phyloP scores from a whole-genome alignment of 495 filamentous ascomycete genomes.

The Penicillium ochrochloron region DNA sequence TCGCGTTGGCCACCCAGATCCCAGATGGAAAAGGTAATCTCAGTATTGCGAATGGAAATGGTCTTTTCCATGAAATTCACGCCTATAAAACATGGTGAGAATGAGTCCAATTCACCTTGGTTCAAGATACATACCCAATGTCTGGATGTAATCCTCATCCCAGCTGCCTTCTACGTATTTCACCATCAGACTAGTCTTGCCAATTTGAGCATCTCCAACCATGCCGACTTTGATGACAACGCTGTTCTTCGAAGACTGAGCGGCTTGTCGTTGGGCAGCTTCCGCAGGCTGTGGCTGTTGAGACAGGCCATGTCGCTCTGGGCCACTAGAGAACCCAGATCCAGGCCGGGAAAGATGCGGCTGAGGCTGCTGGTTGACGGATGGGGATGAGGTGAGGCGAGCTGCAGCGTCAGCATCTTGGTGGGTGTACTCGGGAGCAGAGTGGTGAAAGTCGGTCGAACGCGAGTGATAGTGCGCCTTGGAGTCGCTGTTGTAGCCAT shows the following conservation, averaged over 20 bases:
- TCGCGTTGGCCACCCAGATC: slow-evolving; percentile 97
- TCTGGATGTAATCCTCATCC: slow-evolving; percentile 99
- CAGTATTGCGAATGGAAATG: slow-evolving; percentile 98
- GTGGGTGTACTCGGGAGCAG: slow-evolving; percentile 45
- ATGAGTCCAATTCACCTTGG: background rate
- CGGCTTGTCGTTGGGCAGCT: slow-evolving; percentile 43
- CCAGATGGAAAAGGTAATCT: slow-evolving; percentile 99
- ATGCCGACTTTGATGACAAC: slow-evolving; percentile 99
- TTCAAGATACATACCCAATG: slow-evolving; percentile 65
- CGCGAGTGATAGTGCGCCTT: slow-evolving; percentile 50
- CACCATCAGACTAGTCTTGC: slow-evolving; percentile 98
- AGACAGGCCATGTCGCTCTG: slow-evolving; percentile 46
- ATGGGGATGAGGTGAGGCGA: slow-evolving; percentile 45
- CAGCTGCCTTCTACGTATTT: slow-evolving; percentile 99
- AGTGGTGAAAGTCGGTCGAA: slow-evolving; percentile 48
- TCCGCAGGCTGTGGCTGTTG: slow-evolving; percentile 47
- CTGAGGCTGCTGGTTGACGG: slow-evolving; percentile 46
- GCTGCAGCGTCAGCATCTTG: slow-evolving; percentile 43
- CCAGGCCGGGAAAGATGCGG: slow-evolving; percentile 54
- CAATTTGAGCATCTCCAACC: slow-evolving; percentile 99
- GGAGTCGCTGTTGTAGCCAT: slow-evolving; percentile 51
- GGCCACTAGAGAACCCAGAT: slow-evolving; percentile 53
- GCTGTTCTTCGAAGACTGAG: slow-evolving; percentile 68
- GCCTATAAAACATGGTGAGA: slow-evolving; percentile 44
- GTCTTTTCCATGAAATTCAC: slow-evolving; percentile 99